These are phyloP conservation scores for Cucumis cinereus DNA, from an alignment of 306 rosid genomes.

Conservation along the genomic window DNA sequence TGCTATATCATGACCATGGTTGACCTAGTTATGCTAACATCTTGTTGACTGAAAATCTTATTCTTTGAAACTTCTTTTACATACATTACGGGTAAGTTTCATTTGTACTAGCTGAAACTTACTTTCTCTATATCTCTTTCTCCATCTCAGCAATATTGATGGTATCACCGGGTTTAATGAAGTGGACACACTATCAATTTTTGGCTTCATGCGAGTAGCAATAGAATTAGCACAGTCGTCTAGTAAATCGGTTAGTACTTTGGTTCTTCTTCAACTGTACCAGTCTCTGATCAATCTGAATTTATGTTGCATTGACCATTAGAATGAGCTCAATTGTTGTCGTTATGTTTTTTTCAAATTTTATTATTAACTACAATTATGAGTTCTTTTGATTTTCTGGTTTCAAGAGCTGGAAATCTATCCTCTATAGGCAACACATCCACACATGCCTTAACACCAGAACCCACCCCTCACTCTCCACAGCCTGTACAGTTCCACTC, in stretches of 20 bases:
- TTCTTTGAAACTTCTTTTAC: background rate
- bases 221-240: slow-evolving; percentile 52
- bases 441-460: too few species aligned
- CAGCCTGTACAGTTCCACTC: too few species aligned
- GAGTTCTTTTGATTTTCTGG: background rate
- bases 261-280: background rate
- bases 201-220: slow-evolving; percentile 52
- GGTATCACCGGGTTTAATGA: slow-evolving; percentile 75
- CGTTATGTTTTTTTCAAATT: background rate
- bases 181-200: slow-evolving; percentile 43
- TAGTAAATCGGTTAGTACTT: slow-evolving; percentile 36
- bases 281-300: background rate
- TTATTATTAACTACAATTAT: background rate
- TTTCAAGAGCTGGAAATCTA: too few species aligned
- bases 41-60: background rate
- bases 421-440: too few species aligned
- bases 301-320: background rate
- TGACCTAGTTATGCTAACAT: background rate
- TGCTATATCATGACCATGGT: background rate
- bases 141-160: slow-evolving; percentile 50
- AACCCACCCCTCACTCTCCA: too few species aligned
- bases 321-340: background rate
- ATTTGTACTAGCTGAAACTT: slow-evolving; percentile 5
- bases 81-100: background rate
- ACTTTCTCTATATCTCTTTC: slow-evolving; percentile 13